Evolutionary conservation across 352 stramenopile species (phyloP).

Genomic region (Phytopythium sindhum): DNA sequence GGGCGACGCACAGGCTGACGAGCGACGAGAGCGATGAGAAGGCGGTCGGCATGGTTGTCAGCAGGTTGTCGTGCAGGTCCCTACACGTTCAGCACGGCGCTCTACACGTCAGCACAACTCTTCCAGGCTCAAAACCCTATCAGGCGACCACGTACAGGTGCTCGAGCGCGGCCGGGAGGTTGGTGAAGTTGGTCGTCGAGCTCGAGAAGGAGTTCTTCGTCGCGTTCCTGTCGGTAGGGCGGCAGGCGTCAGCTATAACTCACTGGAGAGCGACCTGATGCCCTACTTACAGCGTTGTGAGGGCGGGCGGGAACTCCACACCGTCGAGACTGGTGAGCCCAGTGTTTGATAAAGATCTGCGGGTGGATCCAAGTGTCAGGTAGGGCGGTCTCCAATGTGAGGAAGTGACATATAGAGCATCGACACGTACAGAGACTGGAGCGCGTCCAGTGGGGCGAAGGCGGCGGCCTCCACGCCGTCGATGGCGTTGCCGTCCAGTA

Average conservation of each 20-base stretch:
- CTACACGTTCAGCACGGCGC: slow-evolving; percentile 15
- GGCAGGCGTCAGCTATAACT: neutral
- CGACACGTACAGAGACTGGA: slow-evolving; percentile 42
- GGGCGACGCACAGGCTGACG: slow-evolving; percentile 41
- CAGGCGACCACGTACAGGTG: slow-evolving; percentile 36
- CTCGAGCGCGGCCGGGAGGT: slow-evolving; percentile 34
- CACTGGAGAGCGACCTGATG: neutral
- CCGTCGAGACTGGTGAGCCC: slow-evolving; percentile 42
- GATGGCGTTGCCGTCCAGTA: slow-evolving; percentile 54
- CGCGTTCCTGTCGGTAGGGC: slow-evolving; percentile 23
- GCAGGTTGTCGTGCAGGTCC: slow-evolving; percentile 54
- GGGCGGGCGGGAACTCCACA: slow-evolving; percentile 32
- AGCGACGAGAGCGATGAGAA: slow-evolving; percentile 47
- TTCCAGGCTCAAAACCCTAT: neutral
- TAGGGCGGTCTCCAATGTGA: neutral
- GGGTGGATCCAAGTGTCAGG: neutral
- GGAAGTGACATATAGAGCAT: too few relatives aligned
- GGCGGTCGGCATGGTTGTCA: slow-evolving; percentile 41
- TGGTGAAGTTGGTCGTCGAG: slow-evolving; percentile 43
- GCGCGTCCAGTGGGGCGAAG: slow-evolving; percentile 36
- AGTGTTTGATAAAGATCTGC: slow-evolving; percentile 38
- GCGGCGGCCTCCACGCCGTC: slow-evolving; percentile 27
- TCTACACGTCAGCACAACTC: neutral
- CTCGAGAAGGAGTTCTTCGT: slow-evolving; percentile 53
- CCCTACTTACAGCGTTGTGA: slow-evolving; percentile 34